These are phyloP conservation scores for Aspergillus versicolor DNA, from an alignment of 2,329 filamentous ascomycete genomes.

Conservation along the genomic window DNA sequence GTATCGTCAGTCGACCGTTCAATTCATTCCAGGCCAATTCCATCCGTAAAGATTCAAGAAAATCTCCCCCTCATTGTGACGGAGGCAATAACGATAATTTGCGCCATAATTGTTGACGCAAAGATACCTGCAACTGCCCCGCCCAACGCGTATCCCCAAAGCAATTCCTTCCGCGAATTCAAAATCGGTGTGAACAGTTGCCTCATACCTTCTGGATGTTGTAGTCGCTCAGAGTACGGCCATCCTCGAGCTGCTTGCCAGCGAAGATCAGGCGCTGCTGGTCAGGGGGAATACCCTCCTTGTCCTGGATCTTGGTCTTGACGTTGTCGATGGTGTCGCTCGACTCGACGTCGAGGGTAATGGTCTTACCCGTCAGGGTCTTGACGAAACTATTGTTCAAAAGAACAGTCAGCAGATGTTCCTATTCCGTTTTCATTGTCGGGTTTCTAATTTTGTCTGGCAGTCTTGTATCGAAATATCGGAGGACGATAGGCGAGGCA, in stretches of 20 bases:
- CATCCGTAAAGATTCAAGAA: conserved; percentile 7
- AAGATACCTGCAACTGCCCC: neutral
- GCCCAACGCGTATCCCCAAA: neutral
- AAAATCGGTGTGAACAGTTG: conserved; percentile 2
- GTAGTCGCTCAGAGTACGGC: conserved; percentile 94
- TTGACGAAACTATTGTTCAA: conserved; percentile 82
- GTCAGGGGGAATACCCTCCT: conserved; percentile 97
- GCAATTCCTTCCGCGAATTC: neutral
- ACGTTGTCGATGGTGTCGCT: conserved; percentile 99
- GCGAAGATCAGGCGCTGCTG: conserved; percentile 99
- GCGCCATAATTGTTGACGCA: neutral
- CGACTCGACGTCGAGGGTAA: conserved; percentile 99
- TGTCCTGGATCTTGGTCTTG: conserved; percentile 99
- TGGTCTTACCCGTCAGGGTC: conserved; percentile 99
- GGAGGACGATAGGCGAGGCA: neutral
- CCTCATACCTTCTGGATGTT: conserved; percentile 94
- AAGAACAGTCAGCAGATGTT: conserved; percentile 23
- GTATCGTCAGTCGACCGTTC: conserved; percentile 32
- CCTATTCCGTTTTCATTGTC: conserved; percentile 8
- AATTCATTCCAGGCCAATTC: neutral
- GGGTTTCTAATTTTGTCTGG: neutral
- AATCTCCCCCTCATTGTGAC: conserved; percentile 1
- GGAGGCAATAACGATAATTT: neutral
- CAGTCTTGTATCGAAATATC: conserved; percentile 12
- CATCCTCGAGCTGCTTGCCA: conserved; percentile 98